phyloP scores from a whole-genome alignment of 805 yeast genomes.

The Yarrowia sp. region DNA sequence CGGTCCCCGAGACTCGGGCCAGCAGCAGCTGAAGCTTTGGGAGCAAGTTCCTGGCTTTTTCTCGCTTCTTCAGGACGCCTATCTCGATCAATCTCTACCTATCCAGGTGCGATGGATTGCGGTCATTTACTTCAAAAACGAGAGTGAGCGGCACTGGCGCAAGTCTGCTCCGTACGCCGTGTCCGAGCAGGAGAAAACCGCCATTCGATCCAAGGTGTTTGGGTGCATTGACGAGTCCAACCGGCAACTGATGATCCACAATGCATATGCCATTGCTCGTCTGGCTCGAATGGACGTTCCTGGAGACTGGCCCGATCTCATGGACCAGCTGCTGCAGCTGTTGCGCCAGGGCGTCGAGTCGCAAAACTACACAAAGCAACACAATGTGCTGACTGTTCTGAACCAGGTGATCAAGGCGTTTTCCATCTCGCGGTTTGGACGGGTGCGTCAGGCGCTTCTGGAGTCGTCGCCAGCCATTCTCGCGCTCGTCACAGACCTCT shows the following conservation, averaged over 20 bases:
- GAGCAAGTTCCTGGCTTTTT: slow-evolving; percentile 68
- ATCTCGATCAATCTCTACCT: slow-evolving; percentile 64
- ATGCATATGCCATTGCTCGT: slow-evolving; percentile 80
- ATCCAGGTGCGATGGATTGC: slow-evolving; percentile 84
- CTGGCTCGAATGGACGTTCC: slow-evolving; percentile 89
- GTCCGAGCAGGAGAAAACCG: slow-evolving; percentile 69
- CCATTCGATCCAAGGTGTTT: slow-evolving; percentile 66
- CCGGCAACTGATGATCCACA: slow-evolving; percentile 77
- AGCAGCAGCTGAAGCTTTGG: slow-evolving; percentile 73
- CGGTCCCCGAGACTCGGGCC: slow-evolving; percentile 69
- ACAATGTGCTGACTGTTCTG: slow-evolving; percentile 68
- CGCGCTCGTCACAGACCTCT: slow-evolving; percentile 65
- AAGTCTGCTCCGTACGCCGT: slow-evolving; percentile 63
- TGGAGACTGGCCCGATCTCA: slow-evolving; percentile 79
- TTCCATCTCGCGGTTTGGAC: slow-evolving; percentile 80
- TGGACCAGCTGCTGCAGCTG: slow-evolving; percentile 59
- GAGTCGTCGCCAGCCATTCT: slow-evolving; percentile 69
- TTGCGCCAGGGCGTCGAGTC: slow-evolving; percentile 52
- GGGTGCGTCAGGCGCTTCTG: slow-evolving; percentile 79
- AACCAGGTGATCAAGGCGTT: slow-evolving; percentile 81
- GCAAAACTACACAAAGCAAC: slow-evolving; percentile 56
- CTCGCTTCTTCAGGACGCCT: slow-evolving; percentile 62
- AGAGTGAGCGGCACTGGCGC: slow-evolving; percentile 86
- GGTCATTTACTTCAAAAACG: slow-evolving; percentile 85
- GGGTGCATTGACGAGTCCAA: slow-evolving; percentile 70